These are phyloP conservation scores for Kodamaea ohmeri DNA, from an alignment of 1,139 yeast species.

Conservation along the genomic window DNA sequence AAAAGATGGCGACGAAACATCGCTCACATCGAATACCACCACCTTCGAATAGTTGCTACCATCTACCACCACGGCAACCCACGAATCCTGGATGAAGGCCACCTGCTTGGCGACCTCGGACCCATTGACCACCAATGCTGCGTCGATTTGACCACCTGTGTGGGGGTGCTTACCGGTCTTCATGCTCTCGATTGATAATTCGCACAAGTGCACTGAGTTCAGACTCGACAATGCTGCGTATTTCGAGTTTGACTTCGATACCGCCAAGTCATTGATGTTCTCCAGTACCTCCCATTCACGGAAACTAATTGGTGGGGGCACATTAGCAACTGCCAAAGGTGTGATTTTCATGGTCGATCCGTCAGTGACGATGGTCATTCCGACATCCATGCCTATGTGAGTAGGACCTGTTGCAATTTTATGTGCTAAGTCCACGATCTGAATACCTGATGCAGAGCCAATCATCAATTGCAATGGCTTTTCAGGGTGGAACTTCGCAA, in stretches of 20 bases:
- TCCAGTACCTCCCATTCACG: conserved; percentile 55
- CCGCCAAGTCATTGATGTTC: conserved; percentile 63
- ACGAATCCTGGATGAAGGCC: conserved; percentile 50
- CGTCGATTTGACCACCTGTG: conserved; percentile 34
- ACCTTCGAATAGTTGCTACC: conserved; percentile 46
- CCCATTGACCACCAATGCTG: conserved; percentile 27
- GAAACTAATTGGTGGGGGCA: conserved; percentile 91
- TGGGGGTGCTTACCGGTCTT: conserved; percentile 48
- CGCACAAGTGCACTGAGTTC: conserved; percentile 25
- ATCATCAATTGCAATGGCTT: conserved; percentile 73
- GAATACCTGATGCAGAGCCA: conserved; percentile 51
- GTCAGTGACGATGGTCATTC: conserved; percentile 79
- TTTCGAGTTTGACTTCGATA: conserved; percentile 55
- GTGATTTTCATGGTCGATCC: conserved; percentile 73
- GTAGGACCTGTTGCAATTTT: conserved; percentile 69
- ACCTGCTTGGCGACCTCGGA: conserved; percentile 61
- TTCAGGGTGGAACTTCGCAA: conserved; percentile 84
- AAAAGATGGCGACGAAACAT: conserved; percentile 37
- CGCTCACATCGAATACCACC: conserved; percentile 45
- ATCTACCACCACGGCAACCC: conserved; percentile 60
- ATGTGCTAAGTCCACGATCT: conserved; percentile 68
- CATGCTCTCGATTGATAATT: conserved; percentile 28
- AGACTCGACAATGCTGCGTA: conserved; percentile 56
- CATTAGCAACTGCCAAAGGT: conserved; percentile 80
- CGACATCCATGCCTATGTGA: conserved; percentile 64